phyloP scores from a whole-genome alignment of 1,284 basidiomycete species.

The Ceratorhiza oryzae-sativae region DNA sequence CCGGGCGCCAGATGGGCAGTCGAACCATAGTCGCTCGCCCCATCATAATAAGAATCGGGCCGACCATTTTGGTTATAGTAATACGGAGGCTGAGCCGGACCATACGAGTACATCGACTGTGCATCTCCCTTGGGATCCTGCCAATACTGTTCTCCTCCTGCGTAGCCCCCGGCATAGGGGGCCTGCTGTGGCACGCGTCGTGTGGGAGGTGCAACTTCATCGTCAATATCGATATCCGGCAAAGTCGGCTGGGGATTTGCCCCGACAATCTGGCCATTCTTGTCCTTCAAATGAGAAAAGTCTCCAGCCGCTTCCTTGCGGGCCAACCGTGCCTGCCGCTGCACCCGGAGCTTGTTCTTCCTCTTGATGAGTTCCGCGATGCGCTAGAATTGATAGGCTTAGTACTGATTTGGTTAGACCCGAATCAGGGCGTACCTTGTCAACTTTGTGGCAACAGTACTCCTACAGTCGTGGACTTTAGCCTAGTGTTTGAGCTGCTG shows the following conservation, averaged over 20 bases:
- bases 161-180: background rate
- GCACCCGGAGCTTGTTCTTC: conserved; percentile 85
- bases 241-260: conserved; percentile 95
- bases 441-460: conserved; percentile 98
- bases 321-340: conserved; percentile 81
- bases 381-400: conserved; percentile 59
- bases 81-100: background rate
- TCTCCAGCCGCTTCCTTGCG: conserved; percentile 91
- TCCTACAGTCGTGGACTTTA: conserved; percentile 61
- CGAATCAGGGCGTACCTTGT: conserved; percentile 69
- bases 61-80: conserved; percentile 21
- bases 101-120: conserved; percentile 30
- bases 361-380: conserved; percentile 93
- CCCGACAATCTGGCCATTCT: conserved; percentile 84
- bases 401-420: conserved; percentile 11
- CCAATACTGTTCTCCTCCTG: conserved; percentile 18
- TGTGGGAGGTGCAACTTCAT: conserved; percentile 55
- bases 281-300: conserved; percentile 91
- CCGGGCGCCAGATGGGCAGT: conserved; percentile 30
- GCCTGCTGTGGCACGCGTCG: conserved; percentile 20
- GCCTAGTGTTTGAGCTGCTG: conserved; percentile 9
- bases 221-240: conserved; percentile 88
- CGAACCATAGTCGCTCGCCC: conserved; percentile 35
- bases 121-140: conserved; percentile 29
- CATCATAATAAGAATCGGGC: conserved; percentile 35